Conservation (phyloP, 2,329 filamentous ascomycete species). For the Cladosporium sp. region DNA sequence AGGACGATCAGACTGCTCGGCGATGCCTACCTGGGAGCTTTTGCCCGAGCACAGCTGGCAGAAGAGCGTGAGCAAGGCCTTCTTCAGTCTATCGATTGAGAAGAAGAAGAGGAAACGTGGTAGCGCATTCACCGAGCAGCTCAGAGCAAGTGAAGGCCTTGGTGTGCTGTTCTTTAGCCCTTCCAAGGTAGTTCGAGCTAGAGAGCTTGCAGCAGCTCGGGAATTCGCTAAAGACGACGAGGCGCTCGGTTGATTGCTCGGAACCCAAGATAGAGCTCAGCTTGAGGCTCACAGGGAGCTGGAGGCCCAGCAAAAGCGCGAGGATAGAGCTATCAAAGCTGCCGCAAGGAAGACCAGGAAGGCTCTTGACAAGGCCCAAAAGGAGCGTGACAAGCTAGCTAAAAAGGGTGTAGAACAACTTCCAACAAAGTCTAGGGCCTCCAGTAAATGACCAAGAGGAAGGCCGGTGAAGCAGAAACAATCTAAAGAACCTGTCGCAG, state of each 20-base stretch:
- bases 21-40: too few species aligned
- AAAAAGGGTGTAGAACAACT: too few species aligned
- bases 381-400: neutral
- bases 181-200: neutral
- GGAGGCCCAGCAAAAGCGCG: neutral
- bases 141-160: neutral
- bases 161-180: neutral
- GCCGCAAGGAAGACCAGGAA: neutral
- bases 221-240: neutral
- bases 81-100: neutral
- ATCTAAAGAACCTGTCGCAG: too few species aligned
- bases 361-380: neutral
- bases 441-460: too few species aligned
- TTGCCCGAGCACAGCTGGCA: too few species aligned
- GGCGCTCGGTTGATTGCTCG: neutral
- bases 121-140: neutral
- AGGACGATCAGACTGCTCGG: too few species aligned
- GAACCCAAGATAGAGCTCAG: neutral
- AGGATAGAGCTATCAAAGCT: neutral
- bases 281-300: neutral
- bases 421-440: too few species aligned
- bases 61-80: too few species aligned
- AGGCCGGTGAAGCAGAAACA: too few species aligned
- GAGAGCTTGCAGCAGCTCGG: neutral
- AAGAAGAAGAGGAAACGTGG: neutral